Percentiles rank a stretch among this genome's conserved stretches.
phyloP scores from a whole-genome alignment of 306 rosid genomes.

The Cicer cuneatum region DNA sequence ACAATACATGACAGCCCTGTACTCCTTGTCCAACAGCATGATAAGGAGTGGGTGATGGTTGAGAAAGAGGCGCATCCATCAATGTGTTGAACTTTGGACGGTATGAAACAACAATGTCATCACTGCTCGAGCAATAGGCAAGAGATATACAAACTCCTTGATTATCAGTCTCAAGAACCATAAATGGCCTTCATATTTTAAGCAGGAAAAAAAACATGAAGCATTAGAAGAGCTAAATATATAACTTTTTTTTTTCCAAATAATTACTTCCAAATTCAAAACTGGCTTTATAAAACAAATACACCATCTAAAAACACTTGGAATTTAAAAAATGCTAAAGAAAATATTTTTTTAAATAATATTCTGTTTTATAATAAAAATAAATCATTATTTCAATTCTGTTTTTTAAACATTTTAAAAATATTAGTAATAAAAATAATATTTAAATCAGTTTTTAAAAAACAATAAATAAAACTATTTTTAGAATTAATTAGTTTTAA shows the following conservation, averaged over 20 bases:
- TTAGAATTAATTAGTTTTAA: no score
- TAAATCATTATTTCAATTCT: no score
- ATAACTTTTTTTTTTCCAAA: not conserved
- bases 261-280: conserved; percentile 39
- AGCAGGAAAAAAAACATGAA: not conserved
- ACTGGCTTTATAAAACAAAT: conserved; percentile 18
- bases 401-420: no score
- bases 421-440: no score
- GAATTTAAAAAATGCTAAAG: no score
- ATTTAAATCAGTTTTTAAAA: no score
- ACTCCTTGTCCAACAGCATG: conserved; percentile 61
- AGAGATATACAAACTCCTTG: conserved; percentile 92
- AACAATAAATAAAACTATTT: no score
- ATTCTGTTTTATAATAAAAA: no score
- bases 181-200: conserved; percentile 64
- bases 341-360: no score
- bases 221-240: conserved; percentile 45
- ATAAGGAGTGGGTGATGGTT: conserved; percentile 55
- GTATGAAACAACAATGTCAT: conserved; percentile 76
- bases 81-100: conserved; percentile 76
- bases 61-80: conserved; percentile 52
- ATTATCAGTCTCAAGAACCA: conserved; percentile 68
- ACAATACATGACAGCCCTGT: conserved; percentile 69
- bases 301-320: conserved; percentile 2
- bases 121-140: conserved; percentile 72